Percentiles rank a stretch among this genome's conserved stretches.
Evolutionary conservation across 2,329 filamentous ascomycete species (phyloP).

Genomic region (Cryphonectria nitschkei): DNA sequence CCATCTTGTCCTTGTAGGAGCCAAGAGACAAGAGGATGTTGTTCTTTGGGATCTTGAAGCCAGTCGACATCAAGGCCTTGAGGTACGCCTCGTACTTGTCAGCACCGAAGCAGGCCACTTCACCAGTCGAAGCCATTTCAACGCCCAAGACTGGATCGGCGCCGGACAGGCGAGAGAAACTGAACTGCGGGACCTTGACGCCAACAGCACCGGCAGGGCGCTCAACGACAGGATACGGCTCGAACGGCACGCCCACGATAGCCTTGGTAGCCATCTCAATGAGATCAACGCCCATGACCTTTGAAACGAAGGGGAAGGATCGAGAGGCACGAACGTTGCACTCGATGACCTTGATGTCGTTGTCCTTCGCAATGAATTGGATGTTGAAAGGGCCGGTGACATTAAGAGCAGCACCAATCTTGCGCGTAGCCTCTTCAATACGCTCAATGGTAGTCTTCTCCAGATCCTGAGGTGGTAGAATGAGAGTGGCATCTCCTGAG

Average conservation of each 20-base stretch:
- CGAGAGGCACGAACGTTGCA: slow-evolving; percentile 96
- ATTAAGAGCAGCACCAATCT: slow-evolving; percentile 92
- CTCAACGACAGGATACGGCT: slow-evolving; percentile 77
- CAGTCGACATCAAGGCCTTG: slow-evolving; percentile 92
- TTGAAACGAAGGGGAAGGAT: slow-evolving; percentile 97
- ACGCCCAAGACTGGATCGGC: slow-evolving; percentile 96
- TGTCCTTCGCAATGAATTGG: slow-evolving; percentile 99
- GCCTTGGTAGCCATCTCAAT: slow-evolving; percentile 99
- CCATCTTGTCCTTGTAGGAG: slow-evolving; percentile 96
- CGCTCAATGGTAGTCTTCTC: slow-evolving; percentile 84
- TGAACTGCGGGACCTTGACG: slow-evolving; percentile 98
- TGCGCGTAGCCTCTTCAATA: slow-evolving; percentile 92
- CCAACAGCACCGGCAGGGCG: slow-evolving; percentile 84
- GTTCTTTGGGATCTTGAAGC: slow-evolving; percentile 93
- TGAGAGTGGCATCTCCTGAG: slow-evolving; percentile 95
- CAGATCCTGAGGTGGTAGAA: slow-evolving; percentile 91
- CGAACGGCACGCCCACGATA: slow-evolving; percentile 83
- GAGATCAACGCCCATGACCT: slow-evolving; percentile 96
- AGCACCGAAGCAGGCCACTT: slow-evolving; percentile 93
- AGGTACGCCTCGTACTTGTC: slow-evolving; percentile 98
- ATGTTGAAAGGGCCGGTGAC: slow-evolving; percentile 98
- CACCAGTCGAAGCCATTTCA: slow-evolving; percentile 98
- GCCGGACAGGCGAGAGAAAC: slow-evolving; percentile 94
- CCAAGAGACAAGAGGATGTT: slow-evolving; percentile 96
- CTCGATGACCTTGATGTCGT: slow-evolving; percentile 99